A percentile compares a stretch with the other conserved stretches of the same genome.
These are phyloP conservation scores for Coemansia sp. DNA, from an alignment of 192 early-diverging fungal genomes.

Conservation along the genomic window DNA sequence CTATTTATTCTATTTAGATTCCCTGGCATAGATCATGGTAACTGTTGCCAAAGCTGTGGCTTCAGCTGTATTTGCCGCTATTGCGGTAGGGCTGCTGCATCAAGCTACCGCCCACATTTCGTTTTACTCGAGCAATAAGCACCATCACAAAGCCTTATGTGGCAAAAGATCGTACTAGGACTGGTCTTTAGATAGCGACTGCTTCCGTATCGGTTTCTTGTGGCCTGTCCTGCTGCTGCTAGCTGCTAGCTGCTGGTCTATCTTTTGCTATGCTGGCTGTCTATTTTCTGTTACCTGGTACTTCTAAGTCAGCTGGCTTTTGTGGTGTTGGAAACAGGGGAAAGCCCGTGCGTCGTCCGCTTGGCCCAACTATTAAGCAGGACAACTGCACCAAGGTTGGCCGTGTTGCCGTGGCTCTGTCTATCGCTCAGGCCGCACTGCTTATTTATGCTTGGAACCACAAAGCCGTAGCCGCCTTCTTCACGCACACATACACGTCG, in stretches of 20 bases:
- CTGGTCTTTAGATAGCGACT: constrained; percentile 16
- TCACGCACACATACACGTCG: background rate
- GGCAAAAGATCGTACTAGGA: background rate
- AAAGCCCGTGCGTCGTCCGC: constrained; percentile 26
- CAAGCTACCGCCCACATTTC: constrained; percentile 3
- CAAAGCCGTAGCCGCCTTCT: background rate
- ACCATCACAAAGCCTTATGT: background rate
- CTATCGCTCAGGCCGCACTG: constrained; percentile 10
- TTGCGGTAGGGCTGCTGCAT: background rate
- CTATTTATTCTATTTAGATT: no score
- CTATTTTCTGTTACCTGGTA: background rate
- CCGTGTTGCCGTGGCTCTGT: background rate
- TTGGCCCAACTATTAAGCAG: constrained; percentile 10
- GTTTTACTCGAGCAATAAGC: background rate
- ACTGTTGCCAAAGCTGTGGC: background rate
- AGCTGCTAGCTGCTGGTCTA: background rate
- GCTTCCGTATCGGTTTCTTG: constrained; percentile 16
- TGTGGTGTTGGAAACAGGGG: background rate
- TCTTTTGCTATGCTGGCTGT: no score
- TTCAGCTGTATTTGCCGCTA: background rate
- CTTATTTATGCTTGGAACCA: background rate
- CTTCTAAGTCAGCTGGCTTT: background rate
- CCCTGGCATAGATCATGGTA: background rate
- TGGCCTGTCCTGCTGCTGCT: constrained; percentile 26
- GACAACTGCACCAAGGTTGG: constrained; percentile 28